Evolutionary conservation across 2,329 filamentous ascomycete genomes (phyloP).

Genomic region (Aphanocladium album): DNA sequence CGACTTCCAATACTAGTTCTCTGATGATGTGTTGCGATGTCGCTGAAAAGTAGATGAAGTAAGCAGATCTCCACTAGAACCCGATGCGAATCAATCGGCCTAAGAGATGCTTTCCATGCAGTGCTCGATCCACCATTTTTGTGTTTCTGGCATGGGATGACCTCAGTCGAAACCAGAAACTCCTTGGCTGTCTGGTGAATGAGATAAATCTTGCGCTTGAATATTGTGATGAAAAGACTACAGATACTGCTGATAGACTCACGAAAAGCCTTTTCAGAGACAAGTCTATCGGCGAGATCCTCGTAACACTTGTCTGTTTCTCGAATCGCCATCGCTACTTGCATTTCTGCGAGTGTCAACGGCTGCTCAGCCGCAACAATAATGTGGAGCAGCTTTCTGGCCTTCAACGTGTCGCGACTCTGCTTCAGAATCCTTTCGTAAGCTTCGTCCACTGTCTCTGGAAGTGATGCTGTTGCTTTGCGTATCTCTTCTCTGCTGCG

Average conservation of each 20-base stretch:
- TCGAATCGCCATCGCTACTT: constrained; percentile 16
- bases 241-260: constrained; percentile 22
- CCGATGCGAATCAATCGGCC: no score
- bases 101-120: no score
- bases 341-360: constrained; percentile 21
- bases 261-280: constrained; percentile 10
- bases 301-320: background rate
- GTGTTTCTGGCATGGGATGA: no score
- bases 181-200: constrained; percentile 29
- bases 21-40: no score
- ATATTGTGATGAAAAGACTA: constrained; percentile 28
- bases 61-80: no score
- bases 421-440: constrained; percentile 23
- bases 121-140: no score
- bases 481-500: no score
- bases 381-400: constrained; percentile 20
- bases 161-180: constrained; percentile 22
- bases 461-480: no score
- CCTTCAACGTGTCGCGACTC: constrained; percentile 11
- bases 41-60: no score
- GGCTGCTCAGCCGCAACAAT: constrained; percentile 21
- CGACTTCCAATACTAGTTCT: no score
- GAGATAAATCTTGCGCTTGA: constrained; percentile 20
- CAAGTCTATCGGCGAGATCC: background rate
- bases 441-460: constrained; percentile 20